These are phyloP conservation scores for Citrus reticulata DNA, from an alignment of 345 rosid species.

Conservation along the genomic window DNA sequence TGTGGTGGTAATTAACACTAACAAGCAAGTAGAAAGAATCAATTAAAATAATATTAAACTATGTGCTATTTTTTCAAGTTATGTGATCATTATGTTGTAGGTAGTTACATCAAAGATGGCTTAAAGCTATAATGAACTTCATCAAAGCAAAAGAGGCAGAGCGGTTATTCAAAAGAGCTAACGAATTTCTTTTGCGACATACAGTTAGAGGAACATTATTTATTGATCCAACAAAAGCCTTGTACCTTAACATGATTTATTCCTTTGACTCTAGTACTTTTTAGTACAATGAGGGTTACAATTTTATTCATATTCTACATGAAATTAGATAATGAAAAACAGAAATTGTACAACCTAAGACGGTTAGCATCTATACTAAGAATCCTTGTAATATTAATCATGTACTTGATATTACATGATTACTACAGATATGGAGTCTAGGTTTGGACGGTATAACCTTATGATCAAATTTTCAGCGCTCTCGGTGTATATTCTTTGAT, in stretches of 20 bases:
- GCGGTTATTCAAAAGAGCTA: conserved; percentile 17
- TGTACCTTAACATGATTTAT: background rate
- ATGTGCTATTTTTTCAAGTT: background rate
- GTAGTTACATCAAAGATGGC: conserved; percentile 11
- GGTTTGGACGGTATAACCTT: too few species aligned
- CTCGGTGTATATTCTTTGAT: too few species aligned
- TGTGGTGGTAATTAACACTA: background rate
- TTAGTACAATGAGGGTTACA: background rate
- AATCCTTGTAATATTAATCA: background rate
- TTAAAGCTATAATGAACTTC: conserved; percentile 20
- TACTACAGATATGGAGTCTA: background rate
- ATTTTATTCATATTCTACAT: background rate
- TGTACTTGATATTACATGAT: background rate
- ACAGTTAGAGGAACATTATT: conserved; percentile 13
- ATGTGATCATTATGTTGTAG: background rate
- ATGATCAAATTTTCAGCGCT: too few species aligned
- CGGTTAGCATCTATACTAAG: background rate
- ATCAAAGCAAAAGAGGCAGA: conserved; percentile 5
- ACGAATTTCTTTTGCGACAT: conserved; percentile 32
- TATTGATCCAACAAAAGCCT: conserved; percentile 7
- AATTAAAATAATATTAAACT: background rate
- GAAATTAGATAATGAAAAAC: background rate
- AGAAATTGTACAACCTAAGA: background rate
- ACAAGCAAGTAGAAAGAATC: background rate
- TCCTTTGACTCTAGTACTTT: background rate